Percentiles rank a stretch among this genome's conserved stretches.
These are phyloP conservation scores for Talaromyces rugulosus DNA, from an alignment of 2,329 filamentous ascomycete genomes.

Conservation along the genomic window DNA sequence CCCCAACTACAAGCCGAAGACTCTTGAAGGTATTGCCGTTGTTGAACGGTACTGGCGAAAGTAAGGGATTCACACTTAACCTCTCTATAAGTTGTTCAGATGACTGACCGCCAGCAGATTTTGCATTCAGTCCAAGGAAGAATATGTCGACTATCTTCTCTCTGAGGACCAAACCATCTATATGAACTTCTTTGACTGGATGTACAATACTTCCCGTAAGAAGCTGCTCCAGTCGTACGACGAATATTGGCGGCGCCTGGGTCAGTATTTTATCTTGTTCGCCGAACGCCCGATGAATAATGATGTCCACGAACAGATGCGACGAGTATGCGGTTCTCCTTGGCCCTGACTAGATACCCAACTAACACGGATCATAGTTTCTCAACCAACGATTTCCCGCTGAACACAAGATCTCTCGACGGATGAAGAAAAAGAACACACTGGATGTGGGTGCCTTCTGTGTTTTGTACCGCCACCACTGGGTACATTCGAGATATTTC, in stretches of 20 bases:
- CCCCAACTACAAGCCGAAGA: conserved; percentile 22
- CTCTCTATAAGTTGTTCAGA: background rate
- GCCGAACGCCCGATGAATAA: conserved; percentile 17
- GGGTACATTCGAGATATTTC: conserved; percentile 22
- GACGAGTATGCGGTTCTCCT: conserved; percentile 16
- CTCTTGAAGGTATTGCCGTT: conserved; percentile 19
- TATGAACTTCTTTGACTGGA: conserved; percentile 26
- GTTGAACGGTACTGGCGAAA: conserved; percentile 20
- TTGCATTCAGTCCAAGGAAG: conserved; percentile 20
- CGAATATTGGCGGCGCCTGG: conserved; percentile 22
- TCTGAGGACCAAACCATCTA: conserved; percentile 21
- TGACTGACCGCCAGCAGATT: conserved; percentile 16
- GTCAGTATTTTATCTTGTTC: conserved; percentile 20
- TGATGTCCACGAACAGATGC: conserved; percentile 20
- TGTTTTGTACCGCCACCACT: conserved; percentile 21
- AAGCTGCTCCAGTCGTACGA: conserved; percentile 21
- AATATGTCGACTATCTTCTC: conserved; percentile 22
- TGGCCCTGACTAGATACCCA: background rate
- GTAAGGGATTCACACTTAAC: conserved; percentile 1
- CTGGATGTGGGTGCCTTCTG: conserved; percentile 19
- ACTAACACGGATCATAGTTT: conserved; percentile 17
- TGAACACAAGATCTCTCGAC: conserved; percentile 17
- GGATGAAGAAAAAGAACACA: conserved; percentile 20
- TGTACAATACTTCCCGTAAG: conserved; percentile 20
- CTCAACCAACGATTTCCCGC: conserved; percentile 16